These are phyloP conservation scores for Malus hybrid DNA, from an alignment of 331 rosid species.

Conservation along the genomic window DNA sequence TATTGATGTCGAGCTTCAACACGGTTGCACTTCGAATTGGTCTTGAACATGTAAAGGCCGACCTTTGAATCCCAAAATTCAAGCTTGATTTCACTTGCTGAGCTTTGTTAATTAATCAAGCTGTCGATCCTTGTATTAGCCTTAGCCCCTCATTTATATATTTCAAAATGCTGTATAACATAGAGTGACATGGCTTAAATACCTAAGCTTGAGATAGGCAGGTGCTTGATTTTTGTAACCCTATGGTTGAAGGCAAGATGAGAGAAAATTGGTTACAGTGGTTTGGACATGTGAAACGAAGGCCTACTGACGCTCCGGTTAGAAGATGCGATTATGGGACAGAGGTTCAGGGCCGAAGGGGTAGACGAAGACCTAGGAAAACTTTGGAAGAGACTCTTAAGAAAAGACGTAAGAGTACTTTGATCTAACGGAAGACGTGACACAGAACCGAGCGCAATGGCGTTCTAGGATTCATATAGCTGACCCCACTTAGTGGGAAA, in stretches of 20 bases:
- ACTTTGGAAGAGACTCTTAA: no score
- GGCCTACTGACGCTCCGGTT: no score
- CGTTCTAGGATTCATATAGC: no score
- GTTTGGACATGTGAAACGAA: no score
- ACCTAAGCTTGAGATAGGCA: background rate
- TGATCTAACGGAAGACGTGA: no score
- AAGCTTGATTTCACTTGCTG: background rate
- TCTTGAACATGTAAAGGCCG: background rate
- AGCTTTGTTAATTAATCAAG: background rate
- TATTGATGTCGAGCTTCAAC: background rate
- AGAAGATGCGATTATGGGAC: no score
- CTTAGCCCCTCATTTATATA: background rate
- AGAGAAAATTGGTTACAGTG: no score
- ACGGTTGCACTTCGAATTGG: background rate
- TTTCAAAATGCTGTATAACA: background rate
- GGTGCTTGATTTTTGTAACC: background rate
- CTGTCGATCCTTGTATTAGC: background rate
- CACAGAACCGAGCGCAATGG: no score
- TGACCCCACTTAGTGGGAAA: no score
- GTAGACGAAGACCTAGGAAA: no score
- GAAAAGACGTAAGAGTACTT: no score
- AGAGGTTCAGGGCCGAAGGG: no score
- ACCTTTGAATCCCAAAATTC: background rate
- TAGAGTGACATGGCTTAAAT: background rate
- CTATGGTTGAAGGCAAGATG: background rate